Base-by-base conservation (phyloP, 495 filamentous ascomycete genomes). In the Beverwykella pulmonaria region DNA sequence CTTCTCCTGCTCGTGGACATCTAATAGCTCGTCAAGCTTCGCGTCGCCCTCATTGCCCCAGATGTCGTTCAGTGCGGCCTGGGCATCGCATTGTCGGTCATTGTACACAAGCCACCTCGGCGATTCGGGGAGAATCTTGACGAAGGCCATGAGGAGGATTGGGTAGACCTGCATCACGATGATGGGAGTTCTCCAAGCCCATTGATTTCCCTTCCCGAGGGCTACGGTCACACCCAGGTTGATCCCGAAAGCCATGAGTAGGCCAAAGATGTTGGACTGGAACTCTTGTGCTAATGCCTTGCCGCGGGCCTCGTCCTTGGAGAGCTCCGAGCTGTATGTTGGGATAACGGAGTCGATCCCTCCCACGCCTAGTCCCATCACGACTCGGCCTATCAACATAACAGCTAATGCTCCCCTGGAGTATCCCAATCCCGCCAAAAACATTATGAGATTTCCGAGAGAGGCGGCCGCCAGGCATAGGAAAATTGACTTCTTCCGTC, bases 171-270 rank as follows among this genome's bases (percentile, higher is more conserved):
- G 82, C 84, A 86, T 86, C 39, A 80, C 75, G n/a, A 87, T 81
- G 30, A 87, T 86, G 15, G 86, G 86, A 34, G 84, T 81, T 27
- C 86, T 76, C 80, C 87, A 88, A 1, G 84, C 80, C 77, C 77
- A 79, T 60, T 79, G 69, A 41, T 71, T 76, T 48, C 20, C 17
- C 56, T 79, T 78, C 44, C 77, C 77, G 10, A 79, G 70, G 0
- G 61, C 57, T 4, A 67, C 56, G 0, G 76, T 79, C n/a, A 77
- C 67, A 8, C 61, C 71, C 2, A 79, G 72, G 59, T 77, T 79
- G 71, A 75, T 80, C 0, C 69, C 73, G 59, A 84, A 86, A 10
- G 84, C 84, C 79, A 83, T 79, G 48, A 84, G 75, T 4, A 87
- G 70, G 20, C 84, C 82, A 55, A 83, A 81, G 67, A 87, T 85